Base-by-base conservation (phyloP, 140 eudicot species). In the Anethum foeniculum region DNA sequence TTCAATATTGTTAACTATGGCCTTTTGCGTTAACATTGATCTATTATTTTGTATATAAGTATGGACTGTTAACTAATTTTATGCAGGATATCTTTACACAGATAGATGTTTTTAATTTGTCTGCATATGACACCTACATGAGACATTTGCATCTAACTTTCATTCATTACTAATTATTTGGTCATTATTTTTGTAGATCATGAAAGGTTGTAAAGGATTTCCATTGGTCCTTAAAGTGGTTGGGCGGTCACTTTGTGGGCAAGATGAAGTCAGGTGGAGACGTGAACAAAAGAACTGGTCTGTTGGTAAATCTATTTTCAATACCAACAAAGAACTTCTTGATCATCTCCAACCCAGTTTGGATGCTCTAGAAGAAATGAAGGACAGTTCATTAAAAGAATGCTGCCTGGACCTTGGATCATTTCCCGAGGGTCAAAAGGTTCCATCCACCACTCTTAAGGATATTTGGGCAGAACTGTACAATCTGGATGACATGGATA, bases 391-490 rank as follows among this genome's bases (percentile, higher is more conserved):
- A 10, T 30, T 58, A 23, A 82, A 36, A 36, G 85, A 89, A 2
- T 87, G 87, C 76, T 89, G 71, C 73, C 76, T 85, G 77, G 93
- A 89, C 81, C 79, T 86, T 2, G 47, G 47, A 44, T 44, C 47
- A 44, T 44, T 44, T 44, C 47, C 47, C 8, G 47, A 44, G 47
- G 93, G 81, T 67, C 89, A 86, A 81, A 85, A 52, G 81, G 85
- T 89, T 32, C 49, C 87, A 49, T 87, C 88, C 69, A 71, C 89
- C 44, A 79, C 82, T 69, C 85, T 89, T 81, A 38, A 76, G 86
- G 93, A 89, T 77, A 79, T 89, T 78, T 85, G 93, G 93, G 83
- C 77, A 41, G 93, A 85, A 80, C 73, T 85, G 68, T 85, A 89
- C 76, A 25, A 80, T 30, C 69, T 86, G 21, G 90, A 87, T 72